Base-by-base conservation (phyloP, 2,329 filamentous ascomycete genomes). In the Alternaria angustiovoidea region DNA sequence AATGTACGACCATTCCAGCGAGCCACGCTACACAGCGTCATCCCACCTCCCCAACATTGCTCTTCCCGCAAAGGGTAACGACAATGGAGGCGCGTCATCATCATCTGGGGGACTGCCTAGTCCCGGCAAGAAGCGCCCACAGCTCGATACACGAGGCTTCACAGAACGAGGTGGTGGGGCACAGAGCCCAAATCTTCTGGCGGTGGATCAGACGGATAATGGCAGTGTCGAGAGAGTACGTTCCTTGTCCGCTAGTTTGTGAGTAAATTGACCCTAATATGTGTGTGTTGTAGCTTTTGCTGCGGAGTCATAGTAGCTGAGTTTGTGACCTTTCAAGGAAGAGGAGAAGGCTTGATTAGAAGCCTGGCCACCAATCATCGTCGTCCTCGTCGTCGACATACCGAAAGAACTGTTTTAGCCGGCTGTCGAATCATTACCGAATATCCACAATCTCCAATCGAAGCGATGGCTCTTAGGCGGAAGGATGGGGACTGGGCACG, bases 1-100 rank as follows among this genome's bases (percentile, higher is more conserved):
- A 51, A 84, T 96, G 54, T 85, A 94, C 53, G 92, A 95, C 77
- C 91, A 93, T 79, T 52, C 54, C 7, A 57, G 30, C n/a, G 54
- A 61, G 18, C 54, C 53, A 30, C 58, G 58, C 28, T 57, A 61
- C 38, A 54, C 47, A 41, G 54, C 55, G 11, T 54, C 62, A 20
- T 60, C 57, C 34, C 57, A 60, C 26, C 47, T 60, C 8, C 57
- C 57, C 39, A 57, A 42, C 11, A 58, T 48, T 2, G 47, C 41
- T 32, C 54, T 57, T 36, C 61, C 54, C 9, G 57, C 46, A 18
- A 51, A 51, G 32, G 39, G 34, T 49, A 54, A 57, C 12, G 54
- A 57, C 41, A 56, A 47, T 9, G 57, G 32, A 41, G 57, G 46
- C 22, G n/a, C 57, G 26, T 57, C 57, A 1, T 51, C 57, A 24